Conservation (phyloP, 1,284 basidiomycete genomes). For the Heterobasidion annosum region DNA sequence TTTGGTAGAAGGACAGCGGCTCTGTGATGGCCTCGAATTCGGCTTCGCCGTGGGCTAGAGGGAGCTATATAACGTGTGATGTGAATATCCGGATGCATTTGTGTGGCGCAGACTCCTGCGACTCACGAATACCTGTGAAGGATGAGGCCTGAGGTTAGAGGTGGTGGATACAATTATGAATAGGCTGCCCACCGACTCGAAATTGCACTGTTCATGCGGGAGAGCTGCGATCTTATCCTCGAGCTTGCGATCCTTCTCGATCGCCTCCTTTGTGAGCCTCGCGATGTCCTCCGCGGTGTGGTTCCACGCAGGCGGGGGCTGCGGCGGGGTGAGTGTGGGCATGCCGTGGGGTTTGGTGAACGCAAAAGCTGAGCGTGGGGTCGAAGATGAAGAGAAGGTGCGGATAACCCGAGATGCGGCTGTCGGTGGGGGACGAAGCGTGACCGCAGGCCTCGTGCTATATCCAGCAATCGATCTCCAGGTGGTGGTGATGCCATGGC, state of each 20-base stretch:
- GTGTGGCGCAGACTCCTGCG: slow-evolving; percentile 50
- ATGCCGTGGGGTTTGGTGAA: slow-evolving; percentile 11
- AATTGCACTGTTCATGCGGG: slow-evolving; percentile 44
- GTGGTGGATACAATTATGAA: neutral
- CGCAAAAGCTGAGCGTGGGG: slow-evolving; percentile 6
- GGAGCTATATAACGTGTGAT: slow-evolving; percentile 24
- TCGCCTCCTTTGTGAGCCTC: slow-evolving; percentile 47
- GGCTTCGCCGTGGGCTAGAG: slow-evolving; percentile 52
- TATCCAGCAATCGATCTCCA: slow-evolving; percentile 8
- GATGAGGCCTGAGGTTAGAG: neutral
- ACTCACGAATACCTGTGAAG: slow-evolving; percentile 59
- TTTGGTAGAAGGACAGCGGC: slow-evolving; percentile 70
- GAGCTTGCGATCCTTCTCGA: slow-evolving; percentile 44
- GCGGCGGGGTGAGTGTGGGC: slow-evolving; percentile 45
- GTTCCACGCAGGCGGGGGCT: slow-evolving; percentile 59
- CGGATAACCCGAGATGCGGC: slow-evolving; percentile 7
- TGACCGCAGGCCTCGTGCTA: slow-evolving; percentile 1
- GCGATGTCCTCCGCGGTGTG: slow-evolving; percentile 58
- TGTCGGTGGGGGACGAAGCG: slow-evolving; percentile 3
- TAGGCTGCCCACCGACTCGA: slow-evolving; percentile 38
- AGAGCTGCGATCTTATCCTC: slow-evolving; percentile 60
- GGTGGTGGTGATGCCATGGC: neutral
- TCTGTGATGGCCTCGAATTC: slow-evolving; percentile 41
- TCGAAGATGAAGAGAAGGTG: slow-evolving; percentile 13
- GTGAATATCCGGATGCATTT: neutral